phyloP scores from a whole-genome alignment of 129 eudicot species.

The Flaveria linearis region DNA sequence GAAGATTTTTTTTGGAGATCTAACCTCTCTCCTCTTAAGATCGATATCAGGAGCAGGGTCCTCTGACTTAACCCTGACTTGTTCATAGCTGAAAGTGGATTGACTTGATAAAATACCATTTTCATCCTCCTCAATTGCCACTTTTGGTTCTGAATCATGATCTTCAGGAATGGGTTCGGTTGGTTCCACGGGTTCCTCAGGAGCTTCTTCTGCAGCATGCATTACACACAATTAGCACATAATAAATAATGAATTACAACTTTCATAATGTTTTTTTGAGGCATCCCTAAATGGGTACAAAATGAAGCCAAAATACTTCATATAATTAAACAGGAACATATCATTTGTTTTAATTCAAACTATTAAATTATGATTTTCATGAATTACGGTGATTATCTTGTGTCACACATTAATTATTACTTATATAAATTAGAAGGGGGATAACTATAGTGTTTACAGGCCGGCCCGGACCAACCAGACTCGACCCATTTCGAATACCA shows the following conservation, averaged over 20 bases:
- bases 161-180: constrained; percentile 49
- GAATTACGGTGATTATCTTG: not conserved
- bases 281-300: not conserved
- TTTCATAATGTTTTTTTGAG: not conserved
- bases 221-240: not conserved
- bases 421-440: not conserved
- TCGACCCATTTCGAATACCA: constrained; percentile 43
- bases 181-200: constrained; percentile 40
- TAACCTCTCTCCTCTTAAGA: constrained; percentile 86
- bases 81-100: constrained; percentile 72
- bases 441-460: not conserved
- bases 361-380: not conserved
- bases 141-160: constrained; percentile 53
- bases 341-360: not conserved
- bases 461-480: not conserved
- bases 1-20: not conserved
- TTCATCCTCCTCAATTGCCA: constrained; percentile 61
- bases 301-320: not conserved
- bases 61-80: constrained; percentile 70
- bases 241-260: not conserved
- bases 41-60: constrained; percentile 81
- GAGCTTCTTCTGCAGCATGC: constrained; percentile 43
- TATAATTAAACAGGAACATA: not conserved
- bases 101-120: constrained; percentile 58
- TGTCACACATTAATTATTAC: not conserved